These are phyloP conservation scores for Yarrowia galli DNA, from an alignment of 1,139 yeast species.

Conservation along the genomic window DNA sequence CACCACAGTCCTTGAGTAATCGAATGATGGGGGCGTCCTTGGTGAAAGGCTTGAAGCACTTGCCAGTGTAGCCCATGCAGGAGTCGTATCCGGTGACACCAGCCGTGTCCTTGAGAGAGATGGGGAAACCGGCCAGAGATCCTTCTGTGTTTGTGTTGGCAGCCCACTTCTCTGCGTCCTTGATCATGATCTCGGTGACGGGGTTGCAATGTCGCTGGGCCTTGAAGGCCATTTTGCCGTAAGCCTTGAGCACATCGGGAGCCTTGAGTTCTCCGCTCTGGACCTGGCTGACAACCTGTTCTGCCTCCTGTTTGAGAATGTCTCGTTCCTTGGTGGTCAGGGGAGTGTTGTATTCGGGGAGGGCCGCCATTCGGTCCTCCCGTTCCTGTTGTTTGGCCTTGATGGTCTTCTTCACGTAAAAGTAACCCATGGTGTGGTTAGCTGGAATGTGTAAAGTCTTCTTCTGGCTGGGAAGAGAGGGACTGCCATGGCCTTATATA, in stretches of 20 bases:
- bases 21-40: conserved; percentile 52
- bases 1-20: conserved; percentile 56
- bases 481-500: neutral
- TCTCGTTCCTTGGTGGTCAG: conserved; percentile 48
- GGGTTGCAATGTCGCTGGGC: conserved; percentile 52
- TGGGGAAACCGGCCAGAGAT: conserved; percentile 73
- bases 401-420: conserved; percentile 41
- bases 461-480: neutral
- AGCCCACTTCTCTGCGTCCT: conserved; percentile 52
- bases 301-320: conserved; percentile 48
- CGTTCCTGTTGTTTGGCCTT: conserved; percentile 51
- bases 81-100: conserved; percentile 61
- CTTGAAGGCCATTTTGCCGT: conserved; percentile 52
- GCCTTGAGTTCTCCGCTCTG: conserved; percentile 49
- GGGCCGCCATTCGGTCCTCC: conserved; percentile 49
- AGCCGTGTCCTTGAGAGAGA: conserved; percentile 63
- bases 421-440: conserved; percentile 40
- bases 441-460: conserved; percentile 20
- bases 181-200: conserved; percentile 53
- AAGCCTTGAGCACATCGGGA: conserved; percentile 50
- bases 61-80: conserved; percentile 59
- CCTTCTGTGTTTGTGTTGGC: conserved; percentile 52
- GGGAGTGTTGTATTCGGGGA: conserved; percentile 50
- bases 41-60: conserved; percentile 50
- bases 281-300: conserved; percentile 48